Evolutionary conservation across 1,284 basidiomycete genomes (phyloP).

Genomic region (Farysia itapuensis): DNA sequence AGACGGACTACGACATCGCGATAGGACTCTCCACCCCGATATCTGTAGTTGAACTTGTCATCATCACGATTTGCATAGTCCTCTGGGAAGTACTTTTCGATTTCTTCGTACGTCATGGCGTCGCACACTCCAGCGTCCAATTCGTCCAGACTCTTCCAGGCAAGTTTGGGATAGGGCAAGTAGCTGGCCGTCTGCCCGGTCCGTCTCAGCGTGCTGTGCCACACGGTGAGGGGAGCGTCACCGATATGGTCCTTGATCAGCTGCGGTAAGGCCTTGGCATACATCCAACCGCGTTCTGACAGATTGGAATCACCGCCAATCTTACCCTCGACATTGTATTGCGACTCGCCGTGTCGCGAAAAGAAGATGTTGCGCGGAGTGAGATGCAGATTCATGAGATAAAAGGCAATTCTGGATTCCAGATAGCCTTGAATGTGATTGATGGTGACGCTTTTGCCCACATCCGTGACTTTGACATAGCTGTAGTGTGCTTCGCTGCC

Average conservation of each 20-base stretch:
- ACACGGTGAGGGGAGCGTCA: conserved; percentile 84
- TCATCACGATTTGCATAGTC: conserved; percentile 98
- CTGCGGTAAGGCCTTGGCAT: conserved; percentile 80
- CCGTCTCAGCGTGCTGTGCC: conserved; percentile 91
- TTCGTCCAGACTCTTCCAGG: conserved; percentile 98
- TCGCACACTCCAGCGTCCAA: conserved; percentile 98
- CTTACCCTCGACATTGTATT: conserved; percentile 93
- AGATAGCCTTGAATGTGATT: conserved; percentile 71
- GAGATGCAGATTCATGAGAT: conserved; percentile 96
- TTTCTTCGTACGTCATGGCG: conserved; percentile 99
- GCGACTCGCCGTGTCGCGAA: conserved; percentile 94
- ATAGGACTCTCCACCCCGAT: conserved; percentile 87
- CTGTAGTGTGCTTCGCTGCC: conserved; percentile 70
- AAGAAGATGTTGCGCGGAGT: conserved; percentile 96
- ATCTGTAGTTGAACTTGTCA: conserved; percentile 99
- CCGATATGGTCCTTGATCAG: conserved; percentile 90
- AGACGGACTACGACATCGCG: conserved; percentile 86
- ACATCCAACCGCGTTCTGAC: conserved; percentile 80
- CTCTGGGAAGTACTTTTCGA: conserved; percentile 89
- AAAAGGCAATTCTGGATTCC: conserved; percentile 95
- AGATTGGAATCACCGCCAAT: conserved; percentile 93
- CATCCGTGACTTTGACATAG: conserved; percentile 61
- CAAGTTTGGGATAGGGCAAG: conserved; percentile 85
- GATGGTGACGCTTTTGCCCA: conserved; percentile 53
- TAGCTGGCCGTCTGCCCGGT: conserved; percentile 87